Conservation (phyloP, 2,329 filamentous ascomycete species). For the Aspergillus uvarum region DNA sequence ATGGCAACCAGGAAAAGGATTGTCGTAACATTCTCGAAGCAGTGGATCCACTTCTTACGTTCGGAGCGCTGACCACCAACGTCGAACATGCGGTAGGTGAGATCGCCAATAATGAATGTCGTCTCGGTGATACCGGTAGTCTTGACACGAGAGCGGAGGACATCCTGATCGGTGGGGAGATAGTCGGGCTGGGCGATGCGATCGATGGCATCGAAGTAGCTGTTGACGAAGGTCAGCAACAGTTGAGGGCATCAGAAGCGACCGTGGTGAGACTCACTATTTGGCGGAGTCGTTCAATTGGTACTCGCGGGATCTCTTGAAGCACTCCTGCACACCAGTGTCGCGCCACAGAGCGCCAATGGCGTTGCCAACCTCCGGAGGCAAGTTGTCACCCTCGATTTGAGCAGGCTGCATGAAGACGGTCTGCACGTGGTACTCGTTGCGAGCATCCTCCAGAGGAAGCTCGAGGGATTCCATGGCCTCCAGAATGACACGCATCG, state of each 20-base stretch:
- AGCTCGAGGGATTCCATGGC: constrained; percentile 70
- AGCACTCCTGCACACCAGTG: constrained; percentile 87
- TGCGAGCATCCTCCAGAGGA: constrained; percentile 83
- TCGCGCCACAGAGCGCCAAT: constrained; percentile 94
- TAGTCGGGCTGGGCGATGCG: constrained; percentile 90
- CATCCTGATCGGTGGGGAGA: constrained; percentile 92
- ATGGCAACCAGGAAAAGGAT: constrained; percentile 97
- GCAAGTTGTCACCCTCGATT: constrained; percentile 91
- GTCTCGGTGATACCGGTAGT: constrained; percentile 97
- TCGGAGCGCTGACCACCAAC: constrained; percentile 94
- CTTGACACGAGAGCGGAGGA: constrained; percentile 93
- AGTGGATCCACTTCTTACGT: constrained; percentile 99
- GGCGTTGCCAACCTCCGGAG: constrained; percentile 89
- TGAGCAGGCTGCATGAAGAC: constrained; percentile 98
- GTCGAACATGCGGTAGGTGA: constrained; percentile 97
- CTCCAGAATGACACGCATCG: constrained; percentile 69
- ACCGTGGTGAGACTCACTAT: constrained; percentile 67
- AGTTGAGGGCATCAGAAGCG: not conserved
- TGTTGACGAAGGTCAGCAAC: constrained; percentile 46
- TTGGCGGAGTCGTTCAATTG: constrained; percentile 93
- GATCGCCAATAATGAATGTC: constrained; percentile 89
- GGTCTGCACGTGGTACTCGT: constrained; percentile 96
- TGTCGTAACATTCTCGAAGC: constrained; percentile 96
- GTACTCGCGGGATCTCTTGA: constrained; percentile 93
- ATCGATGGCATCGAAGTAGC: constrained; percentile 94